Percentiles rank a stretch among this genome's conserved stretches.
phyloP scores from a whole-genome alignment of 129 eudicot species.

The Gnaphalium uliginosum region DNA sequence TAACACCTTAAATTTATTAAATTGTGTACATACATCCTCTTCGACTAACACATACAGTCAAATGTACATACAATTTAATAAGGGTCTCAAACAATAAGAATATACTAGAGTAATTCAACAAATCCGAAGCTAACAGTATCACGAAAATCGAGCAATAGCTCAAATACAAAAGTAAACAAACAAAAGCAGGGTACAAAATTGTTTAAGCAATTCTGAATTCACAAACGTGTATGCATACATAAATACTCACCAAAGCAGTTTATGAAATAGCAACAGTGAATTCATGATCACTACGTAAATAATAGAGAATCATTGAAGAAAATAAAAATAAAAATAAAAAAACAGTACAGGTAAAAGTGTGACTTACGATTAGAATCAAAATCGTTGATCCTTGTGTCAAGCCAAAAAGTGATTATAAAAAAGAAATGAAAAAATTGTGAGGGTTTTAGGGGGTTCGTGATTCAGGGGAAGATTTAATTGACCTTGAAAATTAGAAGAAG shows the following conservation, averaged over 20 bases:
- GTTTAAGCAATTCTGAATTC: slow-evolving; percentile 16
- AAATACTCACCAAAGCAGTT: slow-evolving; percentile 1
- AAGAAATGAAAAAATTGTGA: not conserved
- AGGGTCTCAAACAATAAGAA: slow-evolving; percentile 10
- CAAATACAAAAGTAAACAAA: not conserved
- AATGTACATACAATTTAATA: not conserved
- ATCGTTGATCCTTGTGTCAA: slow-evolving; percentile 16
- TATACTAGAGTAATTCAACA: not conserved
- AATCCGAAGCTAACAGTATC: slow-evolving; percentile 12
- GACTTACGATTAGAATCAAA: slow-evolving; percentile 28
- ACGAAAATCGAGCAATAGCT: slow-evolving; percentile 3
- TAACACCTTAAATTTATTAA: not conserved
- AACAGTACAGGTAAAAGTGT: slow-evolving; percentile 26
- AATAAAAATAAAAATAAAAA: not conserved
- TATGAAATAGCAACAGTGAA: slow-evolving; percentile 22
- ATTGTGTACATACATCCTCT: not conserved
- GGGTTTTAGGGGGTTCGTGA: slow-evolving; percentile 30
- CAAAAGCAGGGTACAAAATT: not conserved
- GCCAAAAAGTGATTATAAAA: slow-evolving; percentile 1
- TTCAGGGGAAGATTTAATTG: slow-evolving; percentile 14
- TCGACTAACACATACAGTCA: not conserved
- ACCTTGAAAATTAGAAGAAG: not conserved
- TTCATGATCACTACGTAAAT: not conserved
- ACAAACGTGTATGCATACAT: not conserved
- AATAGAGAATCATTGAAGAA: too few species aligned